Evolutionary conservation across 176 grass and related monocot genomes (phyloP).

Genomic region (Oryza punctata): DNA sequence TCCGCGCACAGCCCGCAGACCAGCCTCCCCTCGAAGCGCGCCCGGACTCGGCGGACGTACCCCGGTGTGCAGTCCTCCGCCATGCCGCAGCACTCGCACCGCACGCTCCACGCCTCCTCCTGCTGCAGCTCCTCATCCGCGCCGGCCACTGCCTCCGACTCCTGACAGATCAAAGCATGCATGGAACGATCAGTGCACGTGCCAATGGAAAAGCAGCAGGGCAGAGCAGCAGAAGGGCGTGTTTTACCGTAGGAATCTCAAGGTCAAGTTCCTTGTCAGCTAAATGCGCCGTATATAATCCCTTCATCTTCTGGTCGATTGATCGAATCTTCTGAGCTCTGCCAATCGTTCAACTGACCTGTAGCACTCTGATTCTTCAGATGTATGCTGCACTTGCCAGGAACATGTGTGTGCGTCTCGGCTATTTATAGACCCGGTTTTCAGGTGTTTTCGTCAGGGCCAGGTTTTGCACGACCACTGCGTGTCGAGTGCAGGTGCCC

Average conservation of each 20-base stretch:
- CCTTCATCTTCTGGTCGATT: background rate
- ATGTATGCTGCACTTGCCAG: too few species aligned
- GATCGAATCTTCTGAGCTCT: background rate
- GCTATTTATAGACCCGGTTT: background rate
- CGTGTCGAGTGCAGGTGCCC: background rate
- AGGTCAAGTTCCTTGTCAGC: background rate
- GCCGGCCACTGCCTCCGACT: too few species aligned
- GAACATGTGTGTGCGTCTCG: background rate
- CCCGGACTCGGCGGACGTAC: background rate
- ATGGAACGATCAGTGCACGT: background rate
- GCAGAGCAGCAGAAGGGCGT: too few species aligned
- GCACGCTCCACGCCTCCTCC: background rate
- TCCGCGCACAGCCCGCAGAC: constrained; percentile 55
- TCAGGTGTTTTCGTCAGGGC: background rate
- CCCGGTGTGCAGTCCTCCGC: background rate
- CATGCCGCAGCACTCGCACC: background rate
- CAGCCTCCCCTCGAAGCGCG: constrained; percentile 42
- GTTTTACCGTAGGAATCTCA: background rate
- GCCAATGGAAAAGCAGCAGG: background rate
- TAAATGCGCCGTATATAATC: background rate
- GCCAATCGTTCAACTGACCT: too few species aligned
- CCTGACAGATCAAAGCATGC: background rate
- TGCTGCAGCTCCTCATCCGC: background rate
- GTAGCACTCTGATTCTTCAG: too few species aligned
- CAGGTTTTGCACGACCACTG: background rate